Base-by-base conservation (phyloP, 208 protist species). In the Wallacemonas collosoma region DNA sequence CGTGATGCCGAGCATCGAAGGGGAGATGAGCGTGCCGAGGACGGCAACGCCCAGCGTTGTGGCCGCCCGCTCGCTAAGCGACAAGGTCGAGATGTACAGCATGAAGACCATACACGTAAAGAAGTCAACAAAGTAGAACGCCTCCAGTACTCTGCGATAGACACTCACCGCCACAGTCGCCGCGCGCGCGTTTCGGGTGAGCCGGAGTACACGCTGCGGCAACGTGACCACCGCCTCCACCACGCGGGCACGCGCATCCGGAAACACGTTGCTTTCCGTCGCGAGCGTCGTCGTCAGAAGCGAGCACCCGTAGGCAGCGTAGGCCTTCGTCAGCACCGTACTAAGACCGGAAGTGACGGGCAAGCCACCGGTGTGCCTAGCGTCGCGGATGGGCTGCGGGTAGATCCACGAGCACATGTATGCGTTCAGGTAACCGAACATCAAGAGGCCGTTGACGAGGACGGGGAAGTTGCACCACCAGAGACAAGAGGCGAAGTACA, bases 111-210 rank as follows among this genome's bases (percentile, higher is more conserved):
- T 76, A 66, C 68, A 83, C 64, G 83, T 82, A 43, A 82, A 82
- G 57, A 86, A 86, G 68, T 86, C 79, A 4, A 90, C 66, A 80
- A 88, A 87, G 65, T 76, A 86, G 47, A 90, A 82, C 40, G 76
- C 79, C 61, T 77, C 66, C 40, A 67, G 47, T 12, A 88, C 36
- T 56, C 65, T 60, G 9, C 14, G 15, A 43, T 68, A 76, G 3
- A n/a, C 38, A 1, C 48, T 54, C 40, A 73, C 39, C 3, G 38
- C 11, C 15, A 38, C 51, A 6, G 38, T 55, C 6, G 65, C 54
- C 0, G 36, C 66, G 1, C 55, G 67, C 47, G 72, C 45, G 51
- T 62, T 61, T 14, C 75, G 71, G 1, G 41, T 51, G 2, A 77
- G 38, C 17, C 75, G 71, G 54, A 80, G 53, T 47, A 75, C 35